Base-by-base conservation (phyloP, 78 protist genomes). In the Polysphondylium violaceum region DNA sequence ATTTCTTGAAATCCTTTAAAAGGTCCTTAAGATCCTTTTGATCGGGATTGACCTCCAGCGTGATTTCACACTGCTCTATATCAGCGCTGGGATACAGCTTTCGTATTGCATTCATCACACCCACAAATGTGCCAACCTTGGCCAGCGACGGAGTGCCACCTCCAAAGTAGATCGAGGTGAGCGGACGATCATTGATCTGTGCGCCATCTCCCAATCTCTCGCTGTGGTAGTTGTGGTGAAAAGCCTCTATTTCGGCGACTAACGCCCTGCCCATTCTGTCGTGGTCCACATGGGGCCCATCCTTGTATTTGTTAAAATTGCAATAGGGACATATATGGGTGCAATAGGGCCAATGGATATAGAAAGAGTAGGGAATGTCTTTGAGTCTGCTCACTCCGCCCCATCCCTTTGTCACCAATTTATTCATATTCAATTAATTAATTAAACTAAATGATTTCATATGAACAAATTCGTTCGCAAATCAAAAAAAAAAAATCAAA, bases 141-240 rank as follows among this genome's bases (percentile, higher is more conserved):
- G 90, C 90, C 35, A 91, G 29, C 17, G 95, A 91, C 17, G 95
- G 95, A 43, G 95, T 91, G 17, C 95, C 95, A 56, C 95, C 95
- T 16, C 95, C 95, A 79, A 91, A 91, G 33, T 83, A 91, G 23
- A 91, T 85, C 7, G 88, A 76, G 6, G 38, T 53, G 7, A 89
- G 44, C 17, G 78, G 78, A 50, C 78, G 44, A 11, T 14, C 27
- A 33, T 27, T 14, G 12, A 56, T 56, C 63, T 56, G 12, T 56
- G 21, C 40, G 21, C 21, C 40, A 21, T 55, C 59, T 55, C 35
- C 27, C 31, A 11, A 29, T 17, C n/a, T 3, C 50, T 33, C n/a
- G 19, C 23, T 55, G 16, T 65, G 40, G 4, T 36, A 33, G 3
- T 65, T 65, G 0, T 38, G 33, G 6, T 12, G 31, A 58, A 58